A percentile compares a stretch with the other conserved stretches of the same genome.
Conservation (phyloP, 2,329 filamentous ascomycete species). For the Sporothrix mexicana region DNA sequence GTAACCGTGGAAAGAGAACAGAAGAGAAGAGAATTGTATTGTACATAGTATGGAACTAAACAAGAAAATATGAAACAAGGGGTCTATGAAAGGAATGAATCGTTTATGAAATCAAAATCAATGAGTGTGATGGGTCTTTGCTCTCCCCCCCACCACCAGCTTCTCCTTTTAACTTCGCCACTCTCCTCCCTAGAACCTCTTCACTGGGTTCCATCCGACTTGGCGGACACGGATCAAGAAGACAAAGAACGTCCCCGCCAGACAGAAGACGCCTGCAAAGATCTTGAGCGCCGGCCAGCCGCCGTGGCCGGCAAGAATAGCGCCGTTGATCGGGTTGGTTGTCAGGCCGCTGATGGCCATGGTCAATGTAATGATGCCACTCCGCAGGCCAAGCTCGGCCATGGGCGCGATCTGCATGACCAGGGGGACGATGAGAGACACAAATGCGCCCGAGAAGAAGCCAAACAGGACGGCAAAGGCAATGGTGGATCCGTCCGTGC, state of each 20-base stretch:
- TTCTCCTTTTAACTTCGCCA: not conserved
- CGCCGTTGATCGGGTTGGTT: conserved; percentile 71
- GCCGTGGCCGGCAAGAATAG: conserved; percentile 48
- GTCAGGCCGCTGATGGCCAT: conserved; percentile 69
- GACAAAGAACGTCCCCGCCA: conserved; percentile 28
- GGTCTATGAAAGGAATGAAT: not conserved
- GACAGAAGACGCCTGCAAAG: conserved; percentile 34
- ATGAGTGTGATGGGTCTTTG: not conserved
- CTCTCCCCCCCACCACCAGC: not conserved
- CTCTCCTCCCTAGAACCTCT: not conserved
- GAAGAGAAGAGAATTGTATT: not conserved
- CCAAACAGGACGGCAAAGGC: conserved; percentile 72
- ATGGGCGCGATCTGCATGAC: conserved; percentile 75
- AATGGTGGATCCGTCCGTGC: conserved; percentile 62
- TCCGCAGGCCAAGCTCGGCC: conserved; percentile 70
- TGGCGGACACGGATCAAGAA: conserved; percentile 3
- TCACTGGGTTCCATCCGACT: conserved; percentile 18
- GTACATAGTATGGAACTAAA: not conserved
- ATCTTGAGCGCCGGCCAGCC: conserved; percentile 30
- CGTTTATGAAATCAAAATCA: not conserved
- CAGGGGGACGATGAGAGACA: conserved; percentile 66
- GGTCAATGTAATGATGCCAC: conserved; percentile 67
- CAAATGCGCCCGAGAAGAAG: conserved; percentile 69
- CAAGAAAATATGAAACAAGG: not conserved
- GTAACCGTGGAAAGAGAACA: too few species aligned